A percentile compares a stretch with the other conserved stretches of the same genome.
These are phyloP conservation scores for Mycocentrospora acerina DNA, from an alignment of 2,329 filamentous ascomycete genomes.

Conservation along the genomic window DNA sequence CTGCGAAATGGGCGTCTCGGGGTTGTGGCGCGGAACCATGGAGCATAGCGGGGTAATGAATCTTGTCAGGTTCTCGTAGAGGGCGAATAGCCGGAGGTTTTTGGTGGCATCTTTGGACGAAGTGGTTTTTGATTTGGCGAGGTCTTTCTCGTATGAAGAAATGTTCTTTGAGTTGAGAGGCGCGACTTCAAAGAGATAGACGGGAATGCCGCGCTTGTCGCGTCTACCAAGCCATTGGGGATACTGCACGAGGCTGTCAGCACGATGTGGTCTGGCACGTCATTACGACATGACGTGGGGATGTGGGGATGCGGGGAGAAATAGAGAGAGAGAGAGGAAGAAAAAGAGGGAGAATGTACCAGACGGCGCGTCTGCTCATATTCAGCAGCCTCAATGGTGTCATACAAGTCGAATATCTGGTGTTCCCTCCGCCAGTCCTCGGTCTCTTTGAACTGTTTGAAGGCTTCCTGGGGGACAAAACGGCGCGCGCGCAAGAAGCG, in stretches of 20 bases:
- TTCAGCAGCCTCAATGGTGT: slow-evolving; percentile 80
- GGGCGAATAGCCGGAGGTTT: slow-evolving; percentile 81
- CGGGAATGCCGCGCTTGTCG: slow-evolving; percentile 85
- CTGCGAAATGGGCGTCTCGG: slow-evolving; percentile 83
- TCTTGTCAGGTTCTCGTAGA: slow-evolving; percentile 89
- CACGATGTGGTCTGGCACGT: too few species aligned
- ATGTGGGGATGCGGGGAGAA: background rate
- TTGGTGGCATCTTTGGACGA: slow-evolving; percentile 70
- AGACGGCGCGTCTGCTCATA: slow-evolving; percentile 79
- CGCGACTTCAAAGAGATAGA: slow-evolving; percentile 87
- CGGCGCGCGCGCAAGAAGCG: slow-evolving; percentile 84
- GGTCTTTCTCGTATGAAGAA: slow-evolving; percentile 70
- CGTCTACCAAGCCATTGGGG: slow-evolving; percentile 93
- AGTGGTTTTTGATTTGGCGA: slow-evolving; percentile 55
- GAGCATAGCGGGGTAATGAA: slow-evolving; percentile 87
- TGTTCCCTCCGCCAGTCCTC: slow-evolving; percentile 85
- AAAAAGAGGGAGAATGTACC: slow-evolving; percentile 58
- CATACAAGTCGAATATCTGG: slow-evolving; percentile 75
- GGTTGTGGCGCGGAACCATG: slow-evolving; percentile 70
- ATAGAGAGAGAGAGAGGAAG: slow-evolving; percentile 1
- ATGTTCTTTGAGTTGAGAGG: slow-evolving; percentile 82
- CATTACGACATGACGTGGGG: slow-evolving; percentile 2
- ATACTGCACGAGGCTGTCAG: slow-evolving; percentile 59
- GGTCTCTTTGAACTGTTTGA: slow-evolving; percentile 81
- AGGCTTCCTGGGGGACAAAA: slow-evolving; percentile 76